phyloP scores from a whole-genome alignment of 2,329 filamentous ascomycete species.

The Sporothrix inflata region DNA sequence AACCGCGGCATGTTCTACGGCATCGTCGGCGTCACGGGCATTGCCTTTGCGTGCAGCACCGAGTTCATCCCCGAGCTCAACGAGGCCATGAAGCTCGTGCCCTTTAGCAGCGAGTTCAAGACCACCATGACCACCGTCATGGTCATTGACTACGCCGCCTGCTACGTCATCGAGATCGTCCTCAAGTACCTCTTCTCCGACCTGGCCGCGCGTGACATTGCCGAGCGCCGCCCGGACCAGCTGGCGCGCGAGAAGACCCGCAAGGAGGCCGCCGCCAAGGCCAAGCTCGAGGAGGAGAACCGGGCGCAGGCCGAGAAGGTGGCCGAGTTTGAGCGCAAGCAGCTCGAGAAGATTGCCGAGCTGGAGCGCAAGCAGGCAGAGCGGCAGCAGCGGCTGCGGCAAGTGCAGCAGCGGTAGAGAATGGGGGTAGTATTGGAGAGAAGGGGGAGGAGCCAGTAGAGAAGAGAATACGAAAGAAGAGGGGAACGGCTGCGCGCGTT shows the following conservation, averaged over 20 bases:
- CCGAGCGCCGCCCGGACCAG: constrained; percentile 83
- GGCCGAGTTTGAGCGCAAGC: constrained; percentile 61
- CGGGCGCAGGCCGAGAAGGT: constrained; percentile 57
- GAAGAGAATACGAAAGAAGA: not conserved
- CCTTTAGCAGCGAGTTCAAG: constrained; percentile 89
- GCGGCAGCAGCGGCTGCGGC: constrained; percentile 43
- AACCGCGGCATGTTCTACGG: constrained; percentile 99
- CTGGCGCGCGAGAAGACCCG: constrained; percentile 73
- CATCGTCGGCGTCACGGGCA: constrained; percentile 82
- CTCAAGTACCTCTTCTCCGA: constrained; percentile 89
- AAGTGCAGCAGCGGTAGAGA: not conserved
- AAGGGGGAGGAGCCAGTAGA: not conserved
- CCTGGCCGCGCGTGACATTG: constrained; percentile 92
- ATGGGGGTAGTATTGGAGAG: not conserved
- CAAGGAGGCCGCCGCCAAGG: constrained; percentile 60
- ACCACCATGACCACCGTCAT: constrained; percentile 80
- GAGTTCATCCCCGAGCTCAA: constrained; percentile 97
- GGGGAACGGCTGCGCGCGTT: not conserved
- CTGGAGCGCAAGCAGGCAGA: constrained; percentile 25
- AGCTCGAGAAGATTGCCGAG: constrained; percentile 49
- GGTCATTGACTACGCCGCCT: constrained; percentile 83
- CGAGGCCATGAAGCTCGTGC: constrained; percentile 87
- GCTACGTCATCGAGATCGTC: constrained; percentile 83
- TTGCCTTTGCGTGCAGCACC: constrained; percentile 92
- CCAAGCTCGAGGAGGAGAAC: constrained; percentile 57